Percentiles rank a stretch among this genome's conserved stretches.
phyloP scores from a whole-genome alignment of 495 filamentous ascomycete species.

The Neurospora sp. region DNA sequence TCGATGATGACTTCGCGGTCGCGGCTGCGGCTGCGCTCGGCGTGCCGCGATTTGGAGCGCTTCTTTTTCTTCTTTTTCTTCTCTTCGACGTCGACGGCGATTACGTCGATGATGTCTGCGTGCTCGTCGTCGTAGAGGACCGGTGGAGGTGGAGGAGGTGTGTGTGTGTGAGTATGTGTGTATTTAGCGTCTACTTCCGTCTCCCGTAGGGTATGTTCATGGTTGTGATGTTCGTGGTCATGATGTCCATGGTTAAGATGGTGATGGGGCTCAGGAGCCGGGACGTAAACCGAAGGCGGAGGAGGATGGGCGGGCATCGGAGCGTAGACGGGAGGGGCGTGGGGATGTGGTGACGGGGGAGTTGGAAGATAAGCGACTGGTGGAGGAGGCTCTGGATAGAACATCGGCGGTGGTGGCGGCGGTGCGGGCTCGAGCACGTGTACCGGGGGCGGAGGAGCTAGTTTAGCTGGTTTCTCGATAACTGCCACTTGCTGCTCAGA shows the following conservation, averaged over 20 bases:
- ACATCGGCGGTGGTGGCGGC: not conserved
- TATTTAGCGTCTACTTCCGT: not conserved
- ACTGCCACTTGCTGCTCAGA: not conserved
- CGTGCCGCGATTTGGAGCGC: constrained; percentile 12
- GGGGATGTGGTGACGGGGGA: not conserved
- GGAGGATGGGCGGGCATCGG: constrained; percentile 1
- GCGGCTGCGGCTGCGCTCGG: constrained; percentile 15
- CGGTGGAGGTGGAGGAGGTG: constrained; percentile 18
- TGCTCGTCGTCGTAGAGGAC: constrained; percentile 15
- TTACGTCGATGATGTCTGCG: constrained; percentile 36
- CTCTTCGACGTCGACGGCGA: constrained; percentile 41
- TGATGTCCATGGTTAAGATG: constrained; percentile 14
- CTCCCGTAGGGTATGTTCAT: not conserved
- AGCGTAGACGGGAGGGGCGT: not conserved
- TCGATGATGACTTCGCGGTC: constrained; percentile 39
- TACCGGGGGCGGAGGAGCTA: not conserved
- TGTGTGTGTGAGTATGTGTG: not conserved
- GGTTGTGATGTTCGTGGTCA: constrained; percentile 3
- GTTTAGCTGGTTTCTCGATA: not conserved
- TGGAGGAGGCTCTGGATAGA: not conserved
- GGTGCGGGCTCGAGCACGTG: not conserved
- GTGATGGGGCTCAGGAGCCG: constrained; percentile 9
- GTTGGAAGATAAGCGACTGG: not conserved
- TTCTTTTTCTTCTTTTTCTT: constrained; percentile 4
- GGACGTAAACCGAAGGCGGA: constrained; percentile 15